These are phyloP conservation scores for Daldinia loculata DNA, from an alignment of 495 filamentous ascomycete species.

Conservation along the genomic window DNA sequence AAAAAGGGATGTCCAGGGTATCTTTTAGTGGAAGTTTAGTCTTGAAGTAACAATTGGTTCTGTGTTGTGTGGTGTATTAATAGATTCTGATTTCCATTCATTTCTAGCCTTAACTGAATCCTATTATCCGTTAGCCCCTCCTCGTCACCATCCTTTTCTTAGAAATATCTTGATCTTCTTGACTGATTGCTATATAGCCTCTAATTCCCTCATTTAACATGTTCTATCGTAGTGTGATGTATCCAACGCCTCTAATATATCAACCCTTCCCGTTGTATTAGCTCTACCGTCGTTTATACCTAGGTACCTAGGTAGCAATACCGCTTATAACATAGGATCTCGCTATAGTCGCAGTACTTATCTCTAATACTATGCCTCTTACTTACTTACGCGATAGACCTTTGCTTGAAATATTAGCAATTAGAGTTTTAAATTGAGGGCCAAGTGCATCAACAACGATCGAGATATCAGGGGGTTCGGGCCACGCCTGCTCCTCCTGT, in stretches of 20 bases:
- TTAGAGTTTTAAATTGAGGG: conserved; percentile 46
- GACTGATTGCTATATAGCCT: too few species aligned
- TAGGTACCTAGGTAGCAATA: not conserved
- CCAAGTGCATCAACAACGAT: conserved; percentile 51
- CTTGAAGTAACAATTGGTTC: not conserved
- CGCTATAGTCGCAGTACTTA: not conserved
- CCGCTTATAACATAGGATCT: not conserved
- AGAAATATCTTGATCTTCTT: too few species aligned
- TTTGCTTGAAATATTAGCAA: conserved; percentile 38
- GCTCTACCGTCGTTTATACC: too few species aligned
- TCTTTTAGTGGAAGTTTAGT: not conserved
- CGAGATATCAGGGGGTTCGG: conserved; percentile 49
- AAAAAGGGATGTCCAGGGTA: not conserved
- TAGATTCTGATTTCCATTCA: not conserved
- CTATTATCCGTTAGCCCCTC: not conserved
- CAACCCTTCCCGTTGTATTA: too few species aligned
- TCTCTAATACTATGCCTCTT: not conserved
- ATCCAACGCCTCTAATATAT: too few species aligned
- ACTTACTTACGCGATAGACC: conserved; percentile 19
- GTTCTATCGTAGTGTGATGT: too few species aligned
- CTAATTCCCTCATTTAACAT: too few species aligned
- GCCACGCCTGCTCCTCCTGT: conserved; percentile 31
- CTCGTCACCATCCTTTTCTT: too few species aligned
- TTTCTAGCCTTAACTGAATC: too few species aligned
- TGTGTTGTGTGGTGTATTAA: not conserved